A percentile compares a stretch with the other conserved stretches of the same genome.
phyloP scores from a whole-genome alignment of 73 alveolate species.

The Paramecium tetraurelia region DNA sequence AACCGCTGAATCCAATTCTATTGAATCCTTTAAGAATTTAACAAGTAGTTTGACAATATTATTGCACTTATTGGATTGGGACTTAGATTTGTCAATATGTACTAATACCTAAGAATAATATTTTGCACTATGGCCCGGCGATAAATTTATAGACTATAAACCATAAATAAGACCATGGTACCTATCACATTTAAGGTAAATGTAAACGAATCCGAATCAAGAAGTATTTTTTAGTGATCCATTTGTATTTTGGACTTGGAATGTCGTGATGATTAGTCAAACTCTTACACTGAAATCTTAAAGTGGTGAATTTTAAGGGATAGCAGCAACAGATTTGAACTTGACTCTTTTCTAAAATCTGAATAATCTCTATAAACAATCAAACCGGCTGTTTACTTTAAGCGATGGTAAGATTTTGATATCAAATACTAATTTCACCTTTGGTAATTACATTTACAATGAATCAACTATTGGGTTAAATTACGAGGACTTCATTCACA shows the following conservation, averaged over 20 bases:
- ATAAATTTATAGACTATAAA: neutral
- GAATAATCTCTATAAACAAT: neutral
- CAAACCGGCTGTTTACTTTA: neutral
- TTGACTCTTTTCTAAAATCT: neutral
- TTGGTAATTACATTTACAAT: neutral
- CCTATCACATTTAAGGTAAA: neutral
- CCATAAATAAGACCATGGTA: neutral
- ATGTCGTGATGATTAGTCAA: neutral
- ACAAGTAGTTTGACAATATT: neutral
- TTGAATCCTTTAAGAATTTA: neutral
- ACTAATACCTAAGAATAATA: neutral
- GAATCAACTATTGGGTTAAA: neutral
- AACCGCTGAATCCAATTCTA: neutral
- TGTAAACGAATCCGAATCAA: neutral
- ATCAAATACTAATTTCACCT: neutral
- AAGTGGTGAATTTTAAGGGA: neutral
- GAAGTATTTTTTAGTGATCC: neutral
- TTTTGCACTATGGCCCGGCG: neutral
- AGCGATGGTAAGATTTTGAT: neutral
- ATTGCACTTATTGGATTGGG: neutral
- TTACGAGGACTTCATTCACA: neutral
- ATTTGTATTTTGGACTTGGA: neutral
- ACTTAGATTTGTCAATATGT: neutral
- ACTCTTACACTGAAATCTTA: neutral
- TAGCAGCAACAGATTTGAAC: neutral